Evolutionary conservation across 2,329 filamentous ascomycete species (phyloP), one percentile per base, ranked within the genome.

Genomic region (Hypocrella siamensis): DNA sequence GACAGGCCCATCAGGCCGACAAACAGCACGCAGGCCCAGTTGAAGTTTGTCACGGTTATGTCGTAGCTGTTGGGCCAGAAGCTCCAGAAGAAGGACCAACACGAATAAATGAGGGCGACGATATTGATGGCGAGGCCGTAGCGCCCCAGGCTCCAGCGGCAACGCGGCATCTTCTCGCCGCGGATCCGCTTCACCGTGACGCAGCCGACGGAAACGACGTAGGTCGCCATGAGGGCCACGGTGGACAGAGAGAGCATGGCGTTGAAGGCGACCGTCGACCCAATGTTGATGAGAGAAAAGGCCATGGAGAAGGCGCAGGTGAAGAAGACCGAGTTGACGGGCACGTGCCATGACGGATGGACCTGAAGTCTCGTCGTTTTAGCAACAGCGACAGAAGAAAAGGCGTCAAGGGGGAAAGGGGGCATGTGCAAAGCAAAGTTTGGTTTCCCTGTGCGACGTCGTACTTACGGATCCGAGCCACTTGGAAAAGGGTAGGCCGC

Each of bases 121-220:
- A 53, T 45, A 33, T 63, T 62, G 33, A 62, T 36, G 14, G 46
- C 38, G 2, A 60, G 39, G 1, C 58, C 57, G 26, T 44, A 51
- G 6, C 40, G 40, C 1, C 58, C 55, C 9, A 64, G 49, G 25
- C 40, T 49, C 53, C 48, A 61, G 17, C 49, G 45, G 7, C 47
- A 45, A 0, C 43, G 46, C 0, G 54, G 56, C 0, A 62, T 42
- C 1, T 47, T 42, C 18, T 51, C 41, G 12, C 44, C 38, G 2
- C 40, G 43, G 21, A 60, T 31, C 4, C 58, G 52, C 31, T 49
- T 48, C 37, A 51, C 44, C 22, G 56, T 39, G 8, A 48, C 39
- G 28, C 48, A 48, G 27, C 49, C 47, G 30, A 53, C 49, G 16
- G 45, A 48, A 19, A 53, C 43, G 18, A 49, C 41, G 36, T 55